Evolutionary conservation across 2,329 filamentous ascomycete species (phyloP).

Genomic region (Piedraia hortae): DNA sequence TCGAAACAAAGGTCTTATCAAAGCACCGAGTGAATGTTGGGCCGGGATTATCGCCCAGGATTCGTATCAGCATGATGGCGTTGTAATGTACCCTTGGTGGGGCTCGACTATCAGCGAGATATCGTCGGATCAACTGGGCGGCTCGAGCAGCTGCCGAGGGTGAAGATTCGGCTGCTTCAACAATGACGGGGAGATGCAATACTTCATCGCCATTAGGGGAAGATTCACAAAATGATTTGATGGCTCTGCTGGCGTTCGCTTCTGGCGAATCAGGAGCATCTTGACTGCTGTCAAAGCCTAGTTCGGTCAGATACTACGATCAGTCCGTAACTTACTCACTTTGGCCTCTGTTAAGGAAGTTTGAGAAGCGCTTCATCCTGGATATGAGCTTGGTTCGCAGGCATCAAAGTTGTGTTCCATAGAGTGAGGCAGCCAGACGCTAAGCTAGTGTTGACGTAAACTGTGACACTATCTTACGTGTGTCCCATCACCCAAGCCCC

Average conservation of each 20-base stretch:
- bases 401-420: too few relatives aligned
- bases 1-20: conserved; percentile 57
- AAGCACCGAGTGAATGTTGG: conserved; percentile 72
- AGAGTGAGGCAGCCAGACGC: too few relatives aligned
- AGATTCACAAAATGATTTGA: conserved; percentile 59
- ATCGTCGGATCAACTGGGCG: conserved; percentile 56
- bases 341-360: conserved; percentile 5
- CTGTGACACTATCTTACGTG: too few relatives aligned
- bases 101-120: conserved; percentile 39
- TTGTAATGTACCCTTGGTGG: conserved; percentile 69
- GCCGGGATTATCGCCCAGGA: conserved; percentile 77
- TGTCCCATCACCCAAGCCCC: too few relatives aligned
- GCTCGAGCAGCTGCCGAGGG: conserved; percentile 61
- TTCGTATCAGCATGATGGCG: conserved; percentile 80
- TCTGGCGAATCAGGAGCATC: conserved; percentile 28
- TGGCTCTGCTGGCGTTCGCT: conserved; percentile 33
- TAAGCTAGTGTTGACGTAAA: too few relatives aligned
- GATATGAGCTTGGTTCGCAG: too few relatives aligned
- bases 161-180: conserved; percentile 82
- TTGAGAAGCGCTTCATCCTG: conserved; percentile 8
- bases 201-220: conserved; percentile 50
- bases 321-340: conserved; percentile 2
- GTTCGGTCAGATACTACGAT: not conserved
- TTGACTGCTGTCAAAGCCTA: conserved; percentile 3
- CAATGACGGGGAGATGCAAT: conserved; percentile 71